Conservation (phyloP, 2,329 filamentous ascomycete genomes). For the Talaromyces piceae region DNA sequence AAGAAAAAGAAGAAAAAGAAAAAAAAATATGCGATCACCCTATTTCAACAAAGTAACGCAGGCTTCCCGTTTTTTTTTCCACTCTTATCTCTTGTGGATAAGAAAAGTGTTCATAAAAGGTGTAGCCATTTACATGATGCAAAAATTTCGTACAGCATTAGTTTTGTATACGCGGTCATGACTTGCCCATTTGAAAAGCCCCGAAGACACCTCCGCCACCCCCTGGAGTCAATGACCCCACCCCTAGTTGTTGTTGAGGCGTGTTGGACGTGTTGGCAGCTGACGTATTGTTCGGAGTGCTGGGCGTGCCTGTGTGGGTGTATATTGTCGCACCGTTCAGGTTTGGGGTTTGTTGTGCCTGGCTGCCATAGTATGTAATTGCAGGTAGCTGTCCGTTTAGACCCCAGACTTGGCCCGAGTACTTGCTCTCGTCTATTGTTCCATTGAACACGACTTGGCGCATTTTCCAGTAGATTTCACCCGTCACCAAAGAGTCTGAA, state of each 20-base stretch:
- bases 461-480: constrained; percentile 91
- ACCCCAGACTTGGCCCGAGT: constrained; percentile 88
- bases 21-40: not conserved
- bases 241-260: constrained; percentile 43
- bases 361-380: constrained; percentile 25
- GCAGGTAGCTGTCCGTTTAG: constrained; percentile 64
- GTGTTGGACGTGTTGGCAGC: constrained; percentile 39
- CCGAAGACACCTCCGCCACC: constrained; percentile 23
- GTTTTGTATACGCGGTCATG: constrained; percentile 3
- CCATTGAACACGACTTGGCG: constrained; percentile 80
- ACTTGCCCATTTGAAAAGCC: constrained; percentile 12
- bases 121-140: not conserved
- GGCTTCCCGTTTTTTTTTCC: not conserved
- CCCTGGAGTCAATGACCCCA: constrained; percentile 71
- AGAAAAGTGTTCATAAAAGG: not conserved
- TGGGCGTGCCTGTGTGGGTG: constrained; percentile 49
- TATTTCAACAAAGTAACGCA: not conserved
- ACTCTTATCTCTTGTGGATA: not conserved
- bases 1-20: too few species aligned
- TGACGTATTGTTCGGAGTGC: constrained; percentile 58
- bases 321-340: constrained; percentile 49
- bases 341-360: constrained; percentile 45
- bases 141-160: not conserved
- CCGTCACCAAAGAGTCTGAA: constrained; percentile 87
- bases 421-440: constrained; percentile 67